Evolutionary conservation across 169 alveolate genomes (phyloP).

Genomic region (Eimeria mitis): DNA sequence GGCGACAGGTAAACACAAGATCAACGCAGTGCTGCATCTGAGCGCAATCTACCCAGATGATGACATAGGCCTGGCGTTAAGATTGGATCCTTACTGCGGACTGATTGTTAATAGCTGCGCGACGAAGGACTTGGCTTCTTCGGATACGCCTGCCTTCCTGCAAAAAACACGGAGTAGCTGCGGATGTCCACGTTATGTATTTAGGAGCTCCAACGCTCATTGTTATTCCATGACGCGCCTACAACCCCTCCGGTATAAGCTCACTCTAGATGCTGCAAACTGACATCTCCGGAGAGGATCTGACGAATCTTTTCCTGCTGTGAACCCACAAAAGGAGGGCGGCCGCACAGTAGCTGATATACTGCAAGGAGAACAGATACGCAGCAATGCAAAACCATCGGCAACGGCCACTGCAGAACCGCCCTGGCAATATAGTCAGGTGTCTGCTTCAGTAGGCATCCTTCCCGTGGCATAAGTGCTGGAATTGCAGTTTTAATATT

Average conservation of each 20-base stretch:
- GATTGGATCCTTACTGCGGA: slow-evolving; percentile 36
- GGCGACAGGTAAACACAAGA: neutral
- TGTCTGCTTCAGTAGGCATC: neutral
- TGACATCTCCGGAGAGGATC: slow-evolving; percentile 65
- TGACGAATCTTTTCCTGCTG: slow-evolving; percentile 55
- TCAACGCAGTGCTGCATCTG: neutral
- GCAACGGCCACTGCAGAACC: neutral
- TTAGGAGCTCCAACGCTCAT: neutral
- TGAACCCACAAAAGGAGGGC: slow-evolving; percentile 76
- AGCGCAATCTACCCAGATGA: neutral
- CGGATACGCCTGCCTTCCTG: slow-evolving; percentile 71
- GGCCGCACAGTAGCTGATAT: slow-evolving; percentile 74
- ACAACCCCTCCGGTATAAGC: neutral
- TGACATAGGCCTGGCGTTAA: neutral
- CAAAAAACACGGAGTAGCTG: neutral
- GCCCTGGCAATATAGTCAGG: neutral
- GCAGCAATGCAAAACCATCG: too few species aligned
- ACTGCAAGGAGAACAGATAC: slow-evolving; percentile 31
- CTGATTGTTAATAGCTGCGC: slow-evolving; percentile 53
- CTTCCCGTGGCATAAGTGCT: neutral
- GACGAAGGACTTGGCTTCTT: slow-evolving; percentile 61
- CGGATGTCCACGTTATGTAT: neutral
- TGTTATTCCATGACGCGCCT: neutral
- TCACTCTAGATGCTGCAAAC: slow-evolving; percentile 35
- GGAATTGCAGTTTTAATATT: neutral